These are phyloP conservation scores for Vitis vinifera DNA, from an alignment of 164 flowering plant species.

Conservation along the genomic window DNA sequence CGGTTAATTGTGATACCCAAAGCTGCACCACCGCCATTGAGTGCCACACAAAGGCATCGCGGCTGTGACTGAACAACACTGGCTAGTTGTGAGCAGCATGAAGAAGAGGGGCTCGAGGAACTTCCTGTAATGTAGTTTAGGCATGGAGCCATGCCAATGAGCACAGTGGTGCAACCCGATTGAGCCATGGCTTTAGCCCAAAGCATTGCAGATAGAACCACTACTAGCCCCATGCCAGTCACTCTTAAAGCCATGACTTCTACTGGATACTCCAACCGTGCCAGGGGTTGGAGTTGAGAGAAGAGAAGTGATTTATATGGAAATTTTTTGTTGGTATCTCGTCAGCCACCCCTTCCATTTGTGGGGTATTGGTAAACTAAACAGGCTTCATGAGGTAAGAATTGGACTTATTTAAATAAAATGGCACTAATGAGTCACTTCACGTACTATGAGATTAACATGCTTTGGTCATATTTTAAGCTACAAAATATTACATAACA, in stretches of 20 bases:
- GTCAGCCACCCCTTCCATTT: no score
- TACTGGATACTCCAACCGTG: no score
- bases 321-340: no score
- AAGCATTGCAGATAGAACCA: slow-evolving; percentile 22
- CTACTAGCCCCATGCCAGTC: slow-evolving; percentile 10
- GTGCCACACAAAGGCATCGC: slow-evolving; percentile 42
- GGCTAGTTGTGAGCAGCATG: slow-evolving; percentile 50
- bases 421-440: no score
- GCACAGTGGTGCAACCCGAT: slow-evolving; percentile 35
- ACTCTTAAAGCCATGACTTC: slow-evolving; percentile 11
- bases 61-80: slow-evolving; percentile 44
- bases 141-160: slow-evolving; percentile 47
- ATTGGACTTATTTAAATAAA: no score
- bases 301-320: no score
- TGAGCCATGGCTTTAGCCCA: slow-evolving; percentile 32
- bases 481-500: no score
- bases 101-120: slow-evolving; percentile 44
- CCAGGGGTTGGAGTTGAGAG: no score
- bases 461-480: no score
- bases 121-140: slow-evolving; percentile 44
- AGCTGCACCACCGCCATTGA: slow-evolving; percentile 36
- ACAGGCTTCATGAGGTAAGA: no score
- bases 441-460: no score
- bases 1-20: slow-evolving; percentile 42
- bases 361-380: no score